Conservation (phyloP, 441 rosid genomes). For the Bruguiera hainesii region DNA sequence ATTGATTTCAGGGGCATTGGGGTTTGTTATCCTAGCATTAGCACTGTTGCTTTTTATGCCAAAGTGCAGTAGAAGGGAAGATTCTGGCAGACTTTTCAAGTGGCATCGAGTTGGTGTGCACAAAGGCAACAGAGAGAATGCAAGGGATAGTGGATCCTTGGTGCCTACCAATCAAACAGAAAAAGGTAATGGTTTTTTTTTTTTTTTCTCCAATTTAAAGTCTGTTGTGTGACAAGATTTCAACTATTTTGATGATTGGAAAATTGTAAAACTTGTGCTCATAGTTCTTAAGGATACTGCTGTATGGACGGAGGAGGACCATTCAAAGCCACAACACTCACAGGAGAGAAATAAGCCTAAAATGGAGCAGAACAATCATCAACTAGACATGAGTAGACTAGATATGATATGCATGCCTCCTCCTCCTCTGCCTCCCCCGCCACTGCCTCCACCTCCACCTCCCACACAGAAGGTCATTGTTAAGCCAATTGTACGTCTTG, state of each 20-base stretch:
- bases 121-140: slow-evolving; percentile 59
- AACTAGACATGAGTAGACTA: slow-evolving; percentile 46
- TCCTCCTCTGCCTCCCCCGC: slow-evolving; percentile 42
- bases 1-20: slow-evolving; percentile 58
- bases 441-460: slow-evolving; percentile 42
- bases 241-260: slow-evolving; percentile 4
- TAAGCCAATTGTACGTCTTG: slow-evolving; percentile 46
- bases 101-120: slow-evolving; percentile 61
- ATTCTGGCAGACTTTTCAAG: slow-evolving; percentile 44
- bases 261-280: slow-evolving; percentile 9
- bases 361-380: slow-evolving; percentile 47
- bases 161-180: slow-evolving; percentile 48
- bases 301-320: slow-evolving; percentile 30
- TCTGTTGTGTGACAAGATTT: slow-evolving; percentile 11
- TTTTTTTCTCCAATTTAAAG: slow-evolving; percentile 2
- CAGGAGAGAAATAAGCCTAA: slow-evolving; percentile 42
- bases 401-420: slow-evolving; percentile 43
- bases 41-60: slow-evolving; percentile 55
- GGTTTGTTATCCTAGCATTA: slow-evolving; percentile 49
- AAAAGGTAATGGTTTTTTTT: slow-evolving; percentile 47
- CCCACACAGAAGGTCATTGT: slow-evolving; percentile 49
- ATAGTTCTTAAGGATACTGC: slow-evolving; percentile 44
- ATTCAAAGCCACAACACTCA: slow-evolving; percentile 43
- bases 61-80: slow-evolving; percentile 45
- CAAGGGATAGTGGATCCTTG: slow-evolving; percentile 38